Evolutionary conservation across 495 filamentous ascomycete species (phyloP), one percentile per base, ranked within the genome.

Genomic region (Penicillium waksmanii): DNA sequence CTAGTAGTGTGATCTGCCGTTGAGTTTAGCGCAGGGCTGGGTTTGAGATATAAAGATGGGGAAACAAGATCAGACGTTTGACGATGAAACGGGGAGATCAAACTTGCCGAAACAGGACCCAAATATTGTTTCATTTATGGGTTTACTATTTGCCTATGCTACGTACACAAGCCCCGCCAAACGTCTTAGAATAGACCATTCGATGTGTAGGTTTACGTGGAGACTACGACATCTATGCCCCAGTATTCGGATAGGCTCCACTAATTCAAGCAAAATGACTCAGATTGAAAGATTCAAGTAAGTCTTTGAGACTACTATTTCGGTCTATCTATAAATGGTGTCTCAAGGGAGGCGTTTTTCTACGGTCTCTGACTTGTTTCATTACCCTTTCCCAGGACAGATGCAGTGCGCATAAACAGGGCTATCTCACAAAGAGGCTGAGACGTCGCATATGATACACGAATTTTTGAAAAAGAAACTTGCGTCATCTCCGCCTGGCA

Each of bases 21-120:
- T 21, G 43, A 46, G 2, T 46, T 46, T 46, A n/a, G 18, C 43
- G 10, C 43, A 46, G 8, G 43, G 18, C 43, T 18, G 18, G 17
- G 43, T 46, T 46, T 46, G 43, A 46, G 18, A 21, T 46, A 46
- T 5, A 46, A 2, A 40, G 36, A 40, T 13, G 7, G 8, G 36
- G 0, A 40, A 31, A 31, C 27, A 46, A 17, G 43, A 21, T 19
- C 43, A 46, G 17, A 46, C 43, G 43, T 17, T 46, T 46, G 43
- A 21, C 43, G 43, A 46, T 46, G n/a, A 46, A 46, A 46, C 43
- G 9, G 43, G 9, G 43, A 46, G 15, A 46, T 46, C 43, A 6
- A 18, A 17, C 15, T 6, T 12, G 17, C 17, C 43, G 18, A 46
- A 21, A 46, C 17, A 46, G 9, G 17, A 10, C 2, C 18, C n/a